Conservation (phyloP, 108 stramenopile genomes). For the Cyclotella kingstonii region DNA sequence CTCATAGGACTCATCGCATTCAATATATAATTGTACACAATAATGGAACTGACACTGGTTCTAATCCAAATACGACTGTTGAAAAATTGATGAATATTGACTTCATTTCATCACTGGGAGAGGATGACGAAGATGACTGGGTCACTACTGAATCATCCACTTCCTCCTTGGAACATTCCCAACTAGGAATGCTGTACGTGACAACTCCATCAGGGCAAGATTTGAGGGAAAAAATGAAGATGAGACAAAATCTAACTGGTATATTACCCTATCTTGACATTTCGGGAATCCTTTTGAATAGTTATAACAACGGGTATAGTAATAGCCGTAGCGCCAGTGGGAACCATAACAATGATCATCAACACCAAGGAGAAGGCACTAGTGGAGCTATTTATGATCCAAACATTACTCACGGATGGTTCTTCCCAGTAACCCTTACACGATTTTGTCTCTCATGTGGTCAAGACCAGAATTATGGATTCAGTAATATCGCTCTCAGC, state of each 20-base stretch:
- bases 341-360: background rate
- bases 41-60: slow-evolving; percentile 16
- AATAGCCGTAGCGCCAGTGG: background rate
- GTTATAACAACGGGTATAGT: background rate
- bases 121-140: background rate
- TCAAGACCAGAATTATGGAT: slow-evolving; percentile 10
- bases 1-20: slow-evolving; percentile 25
- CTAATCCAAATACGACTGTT: slow-evolving; percentile 1
- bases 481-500: background rate
- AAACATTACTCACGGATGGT: slow-evolving; percentile 28
- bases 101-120: background rate
- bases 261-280: slow-evolving; percentile 24
- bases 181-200: slow-evolving; percentile 28
- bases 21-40: slow-evolving; percentile 32
- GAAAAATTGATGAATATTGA: slow-evolving; percentile 29
- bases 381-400: background rate
- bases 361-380: slow-evolving; percentile 14
- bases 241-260: background rate
- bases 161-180: background rate
- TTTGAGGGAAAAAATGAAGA: slow-evolving; percentile 15
- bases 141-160: background rate
- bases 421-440: slow-evolving; percentile 30
- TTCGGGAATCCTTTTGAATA: background rate
- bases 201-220: slow-evolving; percentile 20
- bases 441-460: slow-evolving; percentile 33